Evolutionary conservation across 1,139 yeast species (phyloP).

Genomic region (Debaryomyces robertsiae): DNA sequence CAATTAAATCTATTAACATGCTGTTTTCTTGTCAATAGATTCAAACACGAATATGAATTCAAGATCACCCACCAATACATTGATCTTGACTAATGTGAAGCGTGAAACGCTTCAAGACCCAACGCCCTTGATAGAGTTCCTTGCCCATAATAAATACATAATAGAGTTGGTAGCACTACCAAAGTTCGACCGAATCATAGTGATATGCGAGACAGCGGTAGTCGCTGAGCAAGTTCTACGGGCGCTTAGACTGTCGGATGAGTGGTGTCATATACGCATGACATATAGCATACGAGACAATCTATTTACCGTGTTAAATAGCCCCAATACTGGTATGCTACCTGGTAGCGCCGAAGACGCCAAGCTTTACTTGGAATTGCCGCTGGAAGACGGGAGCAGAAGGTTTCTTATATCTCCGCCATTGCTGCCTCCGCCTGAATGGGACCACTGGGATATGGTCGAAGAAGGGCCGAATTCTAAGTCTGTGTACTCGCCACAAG

Average conservation of each 20-base stretch:
- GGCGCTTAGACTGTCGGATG: conserved; percentile 18
- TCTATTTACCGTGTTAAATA: conserved; percentile 17
- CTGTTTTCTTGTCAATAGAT: background rate
- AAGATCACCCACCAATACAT: conserved; percentile 40
- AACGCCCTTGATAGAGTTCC: conserved; percentile 23
- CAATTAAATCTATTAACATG: background rate
- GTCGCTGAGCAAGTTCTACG: conserved; percentile 26
- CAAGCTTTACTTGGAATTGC: conserved; percentile 42
- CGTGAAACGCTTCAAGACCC: conserved; percentile 29
- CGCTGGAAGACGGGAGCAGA: conserved; percentile 41
- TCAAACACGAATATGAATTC: background rate
- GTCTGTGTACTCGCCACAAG: conserved; percentile 42
- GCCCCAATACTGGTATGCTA: conserved; percentile 11
- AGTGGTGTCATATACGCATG: conserved; percentile 23
- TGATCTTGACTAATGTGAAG: conserved; percentile 39
- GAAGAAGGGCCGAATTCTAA: conserved; percentile 48
- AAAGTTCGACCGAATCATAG: conserved; percentile 37
- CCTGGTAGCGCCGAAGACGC: conserved; percentile 10
- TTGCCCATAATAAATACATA: conserved; percentile 28
- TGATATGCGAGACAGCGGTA: conserved; percentile 32
- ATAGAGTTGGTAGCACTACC: conserved; percentile 40
- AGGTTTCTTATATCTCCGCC: conserved; percentile 52
- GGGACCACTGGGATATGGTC: conserved; percentile 48
- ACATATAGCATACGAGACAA: conserved; percentile 43
- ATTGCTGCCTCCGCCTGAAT: conserved; percentile 48